phyloP scores from a whole-genome alignment of 148 eudicot genomes.

The Rhododendron ovatum region DNA sequence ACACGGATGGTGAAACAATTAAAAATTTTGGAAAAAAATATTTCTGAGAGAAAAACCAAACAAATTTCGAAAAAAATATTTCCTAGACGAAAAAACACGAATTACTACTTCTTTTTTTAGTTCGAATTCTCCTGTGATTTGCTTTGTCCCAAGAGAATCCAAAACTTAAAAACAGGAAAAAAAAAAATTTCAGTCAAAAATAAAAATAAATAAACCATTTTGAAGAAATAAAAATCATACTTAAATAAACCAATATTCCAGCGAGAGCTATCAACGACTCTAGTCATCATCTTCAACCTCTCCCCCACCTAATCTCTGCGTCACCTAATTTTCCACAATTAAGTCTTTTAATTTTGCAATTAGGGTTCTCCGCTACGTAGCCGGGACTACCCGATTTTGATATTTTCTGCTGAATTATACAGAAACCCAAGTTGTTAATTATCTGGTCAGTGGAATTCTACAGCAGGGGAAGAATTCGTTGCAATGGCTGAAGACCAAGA shows the following conservation, averaged over 20 bases:
- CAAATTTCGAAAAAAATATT: too few species aligned
- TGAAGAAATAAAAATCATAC: too few species aligned
- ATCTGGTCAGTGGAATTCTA: not conserved
- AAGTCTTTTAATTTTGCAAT: not conserved
- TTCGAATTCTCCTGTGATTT: too few species aligned
- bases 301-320: not conserved
- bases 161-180: too few species aligned
- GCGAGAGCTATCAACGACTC: not conserved
- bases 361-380: not conserved
- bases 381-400: not conserved
- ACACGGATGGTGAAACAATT: too few species aligned
- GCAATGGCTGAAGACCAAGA: conserved; percentile 42
- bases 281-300: not conserved
- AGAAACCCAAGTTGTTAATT: not conserved
- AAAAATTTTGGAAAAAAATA: too few species aligned
- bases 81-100: too few species aligned
- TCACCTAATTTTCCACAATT: not conserved
- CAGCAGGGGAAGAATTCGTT: not conserved
- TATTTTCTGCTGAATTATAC: not conserved
- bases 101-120: too few species aligned
- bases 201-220: too few species aligned
- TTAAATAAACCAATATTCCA: not conserved
- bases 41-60: too few species aligned
- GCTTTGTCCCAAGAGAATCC: too few species aligned
- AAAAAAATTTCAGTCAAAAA: too few species aligned